phyloP scores from a whole-genome alignment of 2,329 filamentous ascomycete genomes.

The Fusarium luffae region DNA sequence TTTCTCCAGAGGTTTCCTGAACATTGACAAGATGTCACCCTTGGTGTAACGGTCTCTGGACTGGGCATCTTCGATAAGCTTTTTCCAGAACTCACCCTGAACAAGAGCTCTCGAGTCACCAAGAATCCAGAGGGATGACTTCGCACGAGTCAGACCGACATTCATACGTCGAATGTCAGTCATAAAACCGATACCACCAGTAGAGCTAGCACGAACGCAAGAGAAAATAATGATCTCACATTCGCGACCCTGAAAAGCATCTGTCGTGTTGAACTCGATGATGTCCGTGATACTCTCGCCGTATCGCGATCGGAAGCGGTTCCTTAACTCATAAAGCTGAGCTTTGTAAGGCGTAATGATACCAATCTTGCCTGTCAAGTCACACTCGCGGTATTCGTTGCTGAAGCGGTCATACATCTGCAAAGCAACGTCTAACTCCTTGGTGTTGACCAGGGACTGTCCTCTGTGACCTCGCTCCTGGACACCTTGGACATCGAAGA shows the following conservation, averaged over 20 bases:
- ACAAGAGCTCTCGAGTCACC: slow-evolving; percentile 89
- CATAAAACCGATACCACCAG: slow-evolving; percentile 97
- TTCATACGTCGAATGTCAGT: slow-evolving; percentile 99
- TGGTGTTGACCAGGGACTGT: slow-evolving; percentile 89
- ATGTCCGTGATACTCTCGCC: slow-evolving; percentile 79
- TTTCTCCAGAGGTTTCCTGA: slow-evolving; percentile 57
- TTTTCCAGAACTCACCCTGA: slow-evolving; percentile 91
- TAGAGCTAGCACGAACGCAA: slow-evolving; percentile 92
- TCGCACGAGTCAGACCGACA: slow-evolving; percentile 95
- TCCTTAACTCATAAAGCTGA: slow-evolving; percentile 83
- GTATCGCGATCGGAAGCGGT: slow-evolving; percentile 77
- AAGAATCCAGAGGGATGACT: slow-evolving; percentile 95
- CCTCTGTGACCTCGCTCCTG: slow-evolving; percentile 84
- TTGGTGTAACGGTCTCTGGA: slow-evolving; percentile 79
- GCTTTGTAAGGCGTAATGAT: slow-evolving; percentile 99
- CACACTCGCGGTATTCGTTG: slow-evolving; percentile 73
- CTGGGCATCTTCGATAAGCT: slow-evolving; percentile 84
- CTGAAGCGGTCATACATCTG: slow-evolving; percentile 84
- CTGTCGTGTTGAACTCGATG: slow-evolving; percentile 98
- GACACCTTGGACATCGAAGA: slow-evolving; percentile 94
- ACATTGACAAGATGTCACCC: slow-evolving; percentile 65
- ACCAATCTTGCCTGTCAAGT: slow-evolving; percentile 86
- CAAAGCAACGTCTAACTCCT: slow-evolving; percentile 88
- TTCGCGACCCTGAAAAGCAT: slow-evolving; percentile 96
- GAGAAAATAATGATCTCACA: slow-evolving; percentile 99